These are phyloP conservation scores for Ogataea paradorogensis DNA, from an alignment of 805 yeast genomes.

Conservation along the genomic window DNA sequence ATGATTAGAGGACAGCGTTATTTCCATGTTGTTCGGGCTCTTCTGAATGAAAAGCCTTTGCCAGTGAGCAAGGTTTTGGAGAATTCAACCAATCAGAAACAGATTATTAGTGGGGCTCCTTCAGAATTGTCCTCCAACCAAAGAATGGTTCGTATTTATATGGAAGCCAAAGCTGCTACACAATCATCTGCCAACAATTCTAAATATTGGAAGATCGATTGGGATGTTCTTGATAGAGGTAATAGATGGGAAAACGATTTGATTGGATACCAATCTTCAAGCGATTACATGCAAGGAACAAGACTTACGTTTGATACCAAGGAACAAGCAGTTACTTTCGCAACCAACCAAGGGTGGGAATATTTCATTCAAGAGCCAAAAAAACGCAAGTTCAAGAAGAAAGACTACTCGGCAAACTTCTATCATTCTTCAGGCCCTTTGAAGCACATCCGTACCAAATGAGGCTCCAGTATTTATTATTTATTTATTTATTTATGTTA, in stretches of 20 bases:
- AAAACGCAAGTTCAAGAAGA: slow-evolving; percentile 65
- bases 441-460: slow-evolving; percentile 80
- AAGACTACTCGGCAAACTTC: slow-evolving; percentile 73
- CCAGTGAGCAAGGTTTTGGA: slow-evolving; percentile 8
- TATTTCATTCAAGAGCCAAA: slow-evolving; percentile 82
- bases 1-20: slow-evolving; percentile 8
- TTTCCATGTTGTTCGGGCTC: slow-evolving; percentile 7
- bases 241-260: slow-evolving; percentile 88
- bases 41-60: slow-evolving; percentile 8
- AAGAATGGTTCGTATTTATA: slow-evolving; percentile 72
- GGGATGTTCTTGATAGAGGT: slow-evolving; percentile 76
- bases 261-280: slow-evolving; percentile 78
- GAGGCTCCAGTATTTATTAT: neutral
- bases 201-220: slow-evolving; percentile 69
- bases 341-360: slow-evolving; percentile 83
- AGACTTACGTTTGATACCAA: slow-evolving; percentile 68
- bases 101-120: slow-evolving; percentile 77
- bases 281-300: slow-evolving; percentile 81
- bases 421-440: slow-evolving; percentile 65
- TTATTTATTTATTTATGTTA: no score
- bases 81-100: slow-evolving; percentile 37
- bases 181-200: slow-evolving; percentile 64
- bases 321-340: slow-evolving; percentile 76
- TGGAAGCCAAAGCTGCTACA: slow-evolving; percentile 77
- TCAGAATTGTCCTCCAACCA: slow-evolving; percentile 45